Base-by-base conservation (phyloP, 2,329 filamentous ascomycete species). In the Alternaria sp. region DNA sequence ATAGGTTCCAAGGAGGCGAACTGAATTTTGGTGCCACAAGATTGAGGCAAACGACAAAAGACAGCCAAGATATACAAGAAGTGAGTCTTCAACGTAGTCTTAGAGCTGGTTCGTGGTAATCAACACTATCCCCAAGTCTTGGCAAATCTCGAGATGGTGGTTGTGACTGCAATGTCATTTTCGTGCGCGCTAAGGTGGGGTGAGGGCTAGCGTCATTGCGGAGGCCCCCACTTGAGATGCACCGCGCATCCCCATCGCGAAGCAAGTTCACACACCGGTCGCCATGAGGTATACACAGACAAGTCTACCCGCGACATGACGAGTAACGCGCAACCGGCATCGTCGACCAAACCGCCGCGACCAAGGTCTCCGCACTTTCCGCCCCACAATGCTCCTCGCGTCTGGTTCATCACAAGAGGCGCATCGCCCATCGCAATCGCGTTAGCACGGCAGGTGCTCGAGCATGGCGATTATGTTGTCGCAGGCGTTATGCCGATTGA, bases 381-480 rank as follows among this genome's bases (percentile, higher is more conserved):
- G 42, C 80, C 83, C 30, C 86, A 88, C 77, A 84, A 85, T 74
- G 84, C 84, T 51, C 93, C 94, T 51, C 90, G 94, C 73, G 92
- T 94, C 72, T 98, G 95, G 95, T 89, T 99, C 75, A 83, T 99
- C 66, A 97, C 94, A 11, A 90, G 92, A 60, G 92, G 92, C 34
- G 87, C 94, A 61, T 94, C 93, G 36, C 93, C 94, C 12, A 86
- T 97, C 65, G 90, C 90, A 54, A 91, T 97, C 61, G 90, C 92
- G 46, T 85, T 97, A 59, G 91, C 93, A 54, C 88, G 91, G 55
- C 87, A 92, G 70, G 85, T 96, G 43, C 89, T 98, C 48, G 88
- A 88, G n/a, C 93, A 97, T 79, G 94, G 95, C 49, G 95, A 98
- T 79, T 94, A 91, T 76, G 91, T 96, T 47, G 90, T 94, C 48